Evolutionary conservation across 139 green algal species (phyloP).

Genomic region (Mychonastes homosphaera): DNA sequence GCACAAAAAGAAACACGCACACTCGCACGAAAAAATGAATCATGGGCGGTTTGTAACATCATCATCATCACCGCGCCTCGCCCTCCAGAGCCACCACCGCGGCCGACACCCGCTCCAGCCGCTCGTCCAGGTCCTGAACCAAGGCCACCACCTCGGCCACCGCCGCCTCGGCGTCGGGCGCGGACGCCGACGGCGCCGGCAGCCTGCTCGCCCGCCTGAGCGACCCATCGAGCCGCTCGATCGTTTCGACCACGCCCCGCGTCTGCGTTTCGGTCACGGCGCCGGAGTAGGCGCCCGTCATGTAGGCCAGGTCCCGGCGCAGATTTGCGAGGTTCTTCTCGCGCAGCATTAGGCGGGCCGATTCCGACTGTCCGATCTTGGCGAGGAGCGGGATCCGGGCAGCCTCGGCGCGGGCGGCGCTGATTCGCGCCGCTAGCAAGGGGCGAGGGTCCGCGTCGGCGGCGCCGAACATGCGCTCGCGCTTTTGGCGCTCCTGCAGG

Average conservation of each 20-base stretch:
- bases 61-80: background rate
- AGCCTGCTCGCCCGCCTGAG: slow-evolving; percentile 13
- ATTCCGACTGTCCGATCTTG: slow-evolving; percentile 15
- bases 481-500: too few relatives aligned
- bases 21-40: background rate
- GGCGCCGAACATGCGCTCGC: background rate
- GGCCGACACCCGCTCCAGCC: background rate
- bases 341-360: slow-evolving; percentile 12
- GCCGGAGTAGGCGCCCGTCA: background rate
- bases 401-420: slow-evolving; percentile 11
- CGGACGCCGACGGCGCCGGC: too few relatives aligned
- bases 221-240: slow-evolving; percentile 12
- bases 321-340: slow-evolving; percentile 11
- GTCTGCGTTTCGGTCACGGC: background rate
- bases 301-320: slow-evolving; percentile 15
- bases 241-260: slow-evolving; percentile 5
- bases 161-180: too few relatives aligned
- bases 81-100: background rate
- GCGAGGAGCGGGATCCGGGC: slow-evolving; percentile 17
- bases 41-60: background rate
- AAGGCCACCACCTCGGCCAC: background rate
- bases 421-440: background rate
- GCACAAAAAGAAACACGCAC: background rate
- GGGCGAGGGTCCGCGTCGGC: background rate
- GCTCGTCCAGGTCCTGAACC: slow-evolving; percentile 1